Evolutionary conservation across 495 filamentous ascomycete species (phyloP).

Genomic region (Tuber melanosporum): DNA sequence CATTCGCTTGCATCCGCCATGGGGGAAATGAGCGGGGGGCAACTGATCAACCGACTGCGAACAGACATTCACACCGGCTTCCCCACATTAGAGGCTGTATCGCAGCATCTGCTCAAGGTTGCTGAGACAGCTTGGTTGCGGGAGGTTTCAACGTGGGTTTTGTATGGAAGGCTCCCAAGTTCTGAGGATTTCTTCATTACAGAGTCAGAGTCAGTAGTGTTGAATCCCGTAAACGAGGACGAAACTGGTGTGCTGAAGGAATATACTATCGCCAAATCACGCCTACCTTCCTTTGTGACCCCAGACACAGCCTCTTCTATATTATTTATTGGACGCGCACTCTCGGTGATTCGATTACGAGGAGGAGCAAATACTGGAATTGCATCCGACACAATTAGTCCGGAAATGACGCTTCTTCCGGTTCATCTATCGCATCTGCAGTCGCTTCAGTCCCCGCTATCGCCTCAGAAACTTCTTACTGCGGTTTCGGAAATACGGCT

Average conservation of each 20-base stretch:
- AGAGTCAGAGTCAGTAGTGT: conserved; percentile 37
- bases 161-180: conserved; percentile 74
- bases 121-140: conserved; percentile 89
- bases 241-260: conserved; percentile 46
- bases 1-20: conserved; percentile 51
- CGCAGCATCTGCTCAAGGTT: conserved; percentile 59
- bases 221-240: conserved; percentile 44
- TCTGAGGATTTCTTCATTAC: conserved; percentile 76
- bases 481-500: conserved; percentile 69
- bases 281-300: conserved; percentile 75
- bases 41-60: conserved; percentile 69
- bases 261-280: conserved; percentile 51
- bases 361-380: conserved; percentile 38
- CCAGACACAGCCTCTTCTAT: conserved; percentile 69
- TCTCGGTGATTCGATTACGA: conserved; percentile 67
- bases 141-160: conserved; percentile 78
- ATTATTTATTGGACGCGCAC: conserved; percentile 80
- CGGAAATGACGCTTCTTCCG: conserved; percentile 60
- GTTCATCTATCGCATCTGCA: conserved; percentile 69
- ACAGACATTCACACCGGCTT: conserved; percentile 79
- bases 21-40: conserved; percentile 53
- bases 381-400: conserved; percentile 47
- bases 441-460: conserved; percentile 63
- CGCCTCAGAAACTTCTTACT: conserved; percentile 58
- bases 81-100: conserved; percentile 69